phyloP scores from a whole-genome alignment of 176 grass and related monocot species.

The Pontederia paniculata region DNA sequence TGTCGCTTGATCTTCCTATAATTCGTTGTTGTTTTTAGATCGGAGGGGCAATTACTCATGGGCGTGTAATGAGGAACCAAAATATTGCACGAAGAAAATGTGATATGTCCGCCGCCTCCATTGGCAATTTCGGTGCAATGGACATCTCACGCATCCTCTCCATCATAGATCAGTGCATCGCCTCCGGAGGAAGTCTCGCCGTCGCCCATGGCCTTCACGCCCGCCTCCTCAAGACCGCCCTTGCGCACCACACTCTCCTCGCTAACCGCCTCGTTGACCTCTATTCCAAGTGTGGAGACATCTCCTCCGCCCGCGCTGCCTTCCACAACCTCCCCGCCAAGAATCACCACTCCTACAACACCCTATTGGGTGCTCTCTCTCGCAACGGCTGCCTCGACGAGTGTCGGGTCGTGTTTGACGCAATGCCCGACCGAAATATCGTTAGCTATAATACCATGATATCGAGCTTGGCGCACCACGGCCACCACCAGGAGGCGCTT shows the following conservation, averaged over 20 bases:
- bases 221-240: slow-evolving; percentile 46
- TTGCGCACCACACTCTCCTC: slow-evolving; percentile 45
- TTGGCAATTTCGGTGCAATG: not conserved
- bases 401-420: slow-evolving; percentile 35
- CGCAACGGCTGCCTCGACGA: slow-evolving; percentile 8
- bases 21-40: no score
- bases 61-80: no score
- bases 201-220: slow-evolving; percentile 28
- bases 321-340: slow-evolving; percentile 39
- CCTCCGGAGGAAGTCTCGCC: slow-evolving; percentile 22
- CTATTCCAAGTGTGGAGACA: slow-evolving; percentile 30
- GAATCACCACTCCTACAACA: slow-evolving; percentile 52
- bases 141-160: slow-evolving; percentile 16
- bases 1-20: no score
- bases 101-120: slow-evolving; percentile 6
- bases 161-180: slow-evolving; percentile 29
- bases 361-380: slow-evolving; percentile 19
- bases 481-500: slow-evolving; percentile 23
- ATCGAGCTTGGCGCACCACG: slow-evolving; percentile 26
- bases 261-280: no score
- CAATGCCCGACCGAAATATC: slow-evolving; percentile 29
- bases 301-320: slow-evolving; percentile 19
- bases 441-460: slow-evolving; percentile 56
- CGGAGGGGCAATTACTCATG: no score
- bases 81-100: no score